phyloP scores from a whole-genome alignment of 1,284 basidiomycete genomes.

The Polyporus tsugae region DNA sequence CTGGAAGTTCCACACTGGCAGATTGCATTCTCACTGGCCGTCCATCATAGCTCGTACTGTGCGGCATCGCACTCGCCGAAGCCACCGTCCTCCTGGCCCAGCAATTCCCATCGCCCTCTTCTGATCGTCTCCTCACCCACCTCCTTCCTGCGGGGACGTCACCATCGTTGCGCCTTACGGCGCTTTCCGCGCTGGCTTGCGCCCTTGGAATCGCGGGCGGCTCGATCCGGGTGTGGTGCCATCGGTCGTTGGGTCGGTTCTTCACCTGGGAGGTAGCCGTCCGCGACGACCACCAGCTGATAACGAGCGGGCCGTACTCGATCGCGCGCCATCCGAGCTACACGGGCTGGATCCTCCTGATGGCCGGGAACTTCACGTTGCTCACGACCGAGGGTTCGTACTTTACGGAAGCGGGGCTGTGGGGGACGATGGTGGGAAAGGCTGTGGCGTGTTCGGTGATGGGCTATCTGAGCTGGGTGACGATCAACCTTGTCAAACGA shows the following conservation, averaged over 20 bases:
- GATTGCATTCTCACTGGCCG: background rate
- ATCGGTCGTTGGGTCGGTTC: slow-evolving; percentile 17
- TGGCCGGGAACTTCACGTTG: slow-evolving; percentile 12
- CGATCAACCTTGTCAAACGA: slow-evolving; percentile 19
- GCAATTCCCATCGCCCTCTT: slow-evolving; percentile 8
- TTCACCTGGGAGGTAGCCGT: slow-evolving; percentile 29
- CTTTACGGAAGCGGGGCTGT: slow-evolving; percentile 8
- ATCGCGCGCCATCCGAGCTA: slow-evolving; percentile 34
- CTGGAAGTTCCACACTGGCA: background rate
- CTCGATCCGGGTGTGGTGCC: slow-evolving; percentile 19
- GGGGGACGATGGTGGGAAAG: background rate
- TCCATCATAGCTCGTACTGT: background rate
- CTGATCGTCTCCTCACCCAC: slow-evolving; percentile 8
- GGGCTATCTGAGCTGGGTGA: slow-evolving; percentile 2
- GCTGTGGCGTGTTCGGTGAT: background rate
- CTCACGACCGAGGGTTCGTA: slow-evolving; percentile 11
- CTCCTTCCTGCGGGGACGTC: background rate
- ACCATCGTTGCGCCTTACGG: slow-evolving; percentile 2
- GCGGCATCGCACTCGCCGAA: slow-evolving; percentile 12
- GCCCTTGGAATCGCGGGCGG: slow-evolving; percentile 13
- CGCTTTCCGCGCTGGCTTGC: slow-evolving; percentile 3
- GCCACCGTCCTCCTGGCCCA: slow-evolving; percentile 11
- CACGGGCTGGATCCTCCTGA: slow-evolving; percentile 15
- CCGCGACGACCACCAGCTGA: slow-evolving; percentile 22
- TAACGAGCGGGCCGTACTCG: slow-evolving; percentile 32